These are phyloP conservation scores for Plectosphaerella plurivora DNA, from an alignment of 2,329 filamentous ascomycete genomes.

Conservation along the genomic window DNA sequence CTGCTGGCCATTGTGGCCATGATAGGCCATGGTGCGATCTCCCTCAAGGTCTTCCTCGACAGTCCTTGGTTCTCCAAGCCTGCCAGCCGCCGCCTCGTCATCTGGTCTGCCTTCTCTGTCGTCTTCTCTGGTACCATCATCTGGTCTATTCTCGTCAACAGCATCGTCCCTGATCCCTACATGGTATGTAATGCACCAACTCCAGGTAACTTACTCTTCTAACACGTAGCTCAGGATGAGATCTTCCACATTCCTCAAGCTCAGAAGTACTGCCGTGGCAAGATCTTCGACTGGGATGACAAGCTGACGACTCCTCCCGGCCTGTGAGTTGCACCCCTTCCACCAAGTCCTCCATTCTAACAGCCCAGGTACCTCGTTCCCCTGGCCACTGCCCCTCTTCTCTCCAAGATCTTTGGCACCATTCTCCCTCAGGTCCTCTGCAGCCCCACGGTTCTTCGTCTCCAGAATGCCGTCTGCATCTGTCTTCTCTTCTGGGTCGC, in stretches of 20 bases:
- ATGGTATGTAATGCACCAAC: slow-evolving; percentile 28
- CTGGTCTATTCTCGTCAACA: slow-evolving; percentile 35
- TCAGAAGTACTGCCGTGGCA: slow-evolving; percentile 75
- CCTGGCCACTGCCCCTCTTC: slow-evolving; percentile 17
- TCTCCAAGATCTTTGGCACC: slow-evolving; percentile 13
- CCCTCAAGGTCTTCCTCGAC: not conserved
- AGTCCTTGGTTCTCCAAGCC: not conserved
- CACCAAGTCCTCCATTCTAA: not conserved
- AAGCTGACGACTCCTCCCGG: slow-evolving; percentile 97
- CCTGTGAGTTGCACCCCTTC: slow-evolving; percentile 44
- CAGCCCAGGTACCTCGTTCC: slow-evolving; percentile 41
- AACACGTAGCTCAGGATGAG: slow-evolving; percentile 58
- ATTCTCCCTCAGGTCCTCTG: slow-evolving; percentile 3
- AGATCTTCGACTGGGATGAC: slow-evolving; percentile 80
- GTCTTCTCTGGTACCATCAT: not conserved
- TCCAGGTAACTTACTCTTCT: not conserved
- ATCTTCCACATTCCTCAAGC: slow-evolving; percentile 89
- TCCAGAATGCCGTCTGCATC: slow-evolving; percentile 39
- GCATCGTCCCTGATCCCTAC: slow-evolving; percentile 47
- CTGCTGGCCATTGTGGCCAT: not conserved
- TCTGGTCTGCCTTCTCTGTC: not conserved
- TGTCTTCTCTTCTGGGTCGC: slow-evolving; percentile 37
- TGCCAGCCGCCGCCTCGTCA: not conserved
- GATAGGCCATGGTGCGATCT: not conserved
- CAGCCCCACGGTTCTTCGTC: slow-evolving; percentile 13